A percentile compares a stretch with the other conserved stretches of the same genome.
These are phyloP conservation scores for Spergularia bocconei DNA, from an alignment of 148 eudicot genomes.

Conservation along the genomic window DNA sequence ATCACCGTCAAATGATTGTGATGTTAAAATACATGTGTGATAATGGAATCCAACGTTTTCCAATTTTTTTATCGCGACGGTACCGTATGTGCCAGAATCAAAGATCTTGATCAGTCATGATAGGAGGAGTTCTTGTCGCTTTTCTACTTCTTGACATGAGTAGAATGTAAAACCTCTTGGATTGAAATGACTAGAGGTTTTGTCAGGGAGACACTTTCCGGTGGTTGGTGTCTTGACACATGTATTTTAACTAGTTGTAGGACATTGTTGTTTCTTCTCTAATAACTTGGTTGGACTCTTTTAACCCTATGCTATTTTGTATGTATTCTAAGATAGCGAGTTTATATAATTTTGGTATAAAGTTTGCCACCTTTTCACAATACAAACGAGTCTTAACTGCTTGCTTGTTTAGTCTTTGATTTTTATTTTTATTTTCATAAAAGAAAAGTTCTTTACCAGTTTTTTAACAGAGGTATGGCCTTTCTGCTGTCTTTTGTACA, in stretches of 20 bases:
- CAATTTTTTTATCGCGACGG: no score
- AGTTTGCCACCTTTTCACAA: constrained; percentile 15
- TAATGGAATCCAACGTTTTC: no score
- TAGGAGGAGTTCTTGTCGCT: background rate
- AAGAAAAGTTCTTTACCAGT: background rate
- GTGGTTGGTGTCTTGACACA: constrained; percentile 16
- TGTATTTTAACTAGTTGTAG: constrained; percentile 11
- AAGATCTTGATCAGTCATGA: background rate
- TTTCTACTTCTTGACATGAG: background rate
- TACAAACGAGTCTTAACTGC: constrained; percentile 8
- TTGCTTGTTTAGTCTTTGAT: constrained; percentile 3
- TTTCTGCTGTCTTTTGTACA: constrained; percentile 6
- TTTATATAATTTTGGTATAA: constrained; percentile 2
- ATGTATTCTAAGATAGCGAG: background rate
- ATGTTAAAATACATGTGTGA: no score
- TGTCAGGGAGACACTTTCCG: constrained; percentile 19
- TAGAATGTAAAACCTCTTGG: background rate
- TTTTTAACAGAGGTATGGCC: background rate
- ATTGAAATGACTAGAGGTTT: background rate
- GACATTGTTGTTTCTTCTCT: constrained; percentile 7
- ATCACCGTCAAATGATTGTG: no score
- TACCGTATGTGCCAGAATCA: background rate
- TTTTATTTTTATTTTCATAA: background rate
- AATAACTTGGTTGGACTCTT: background rate
- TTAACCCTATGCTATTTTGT: constrained; percentile 14